Evolutionary conservation across 2,329 filamentous ascomycete genomes (phyloP).

Genomic region (Hymenoscyphus albidus): DNA sequence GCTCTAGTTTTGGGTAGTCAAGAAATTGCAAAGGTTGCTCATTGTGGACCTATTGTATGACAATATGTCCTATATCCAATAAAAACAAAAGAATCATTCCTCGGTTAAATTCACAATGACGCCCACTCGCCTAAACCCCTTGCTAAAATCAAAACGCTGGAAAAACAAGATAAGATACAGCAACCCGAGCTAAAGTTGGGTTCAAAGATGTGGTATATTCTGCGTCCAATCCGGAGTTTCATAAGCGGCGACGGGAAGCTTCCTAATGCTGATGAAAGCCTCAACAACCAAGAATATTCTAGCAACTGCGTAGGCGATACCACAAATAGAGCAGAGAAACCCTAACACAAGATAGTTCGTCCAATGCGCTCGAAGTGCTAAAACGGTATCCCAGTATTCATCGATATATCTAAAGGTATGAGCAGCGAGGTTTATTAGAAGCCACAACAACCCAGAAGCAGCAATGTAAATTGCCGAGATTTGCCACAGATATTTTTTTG

Average conservation of each 20-base stretch:
- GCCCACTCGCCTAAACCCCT: background rate
- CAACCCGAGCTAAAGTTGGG: background rate
- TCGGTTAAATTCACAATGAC: too few relatives aligned
- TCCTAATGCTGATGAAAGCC: background rate
- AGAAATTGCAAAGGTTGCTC: too few relatives aligned
- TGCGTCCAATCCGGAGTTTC: conserved; percentile 4
- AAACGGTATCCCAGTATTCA: conserved; percentile 12
- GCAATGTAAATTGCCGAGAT: conserved; percentile 13
- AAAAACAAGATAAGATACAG: background rate
- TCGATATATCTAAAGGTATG: background rate
- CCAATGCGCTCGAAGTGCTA: conserved; percentile 10
- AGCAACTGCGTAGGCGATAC: background rate
- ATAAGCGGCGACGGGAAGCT: background rate
- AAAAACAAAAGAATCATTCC: too few relatives aligned
- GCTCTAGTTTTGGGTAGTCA: too few relatives aligned
- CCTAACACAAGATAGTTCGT: conserved; percentile 10
- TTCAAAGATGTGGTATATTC: conserved; percentile 1
- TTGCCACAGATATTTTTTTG: conserved; percentile 15
- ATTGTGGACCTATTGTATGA: too few relatives aligned
- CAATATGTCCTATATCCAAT: too few relatives aligned
- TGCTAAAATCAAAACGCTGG: background rate
- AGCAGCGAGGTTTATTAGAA: conserved; percentile 10
- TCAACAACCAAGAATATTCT: conserved; percentile 4
- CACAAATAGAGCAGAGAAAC: background rate
- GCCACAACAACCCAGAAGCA: conserved; percentile 10